Percentiles rank a stretch among this genome's conserved stretches.
These are phyloP conservation scores for Alternaria infectoria DNA, from an alignment of 2,329 filamentous ascomycete genomes.

Conservation along the genomic window DNA sequence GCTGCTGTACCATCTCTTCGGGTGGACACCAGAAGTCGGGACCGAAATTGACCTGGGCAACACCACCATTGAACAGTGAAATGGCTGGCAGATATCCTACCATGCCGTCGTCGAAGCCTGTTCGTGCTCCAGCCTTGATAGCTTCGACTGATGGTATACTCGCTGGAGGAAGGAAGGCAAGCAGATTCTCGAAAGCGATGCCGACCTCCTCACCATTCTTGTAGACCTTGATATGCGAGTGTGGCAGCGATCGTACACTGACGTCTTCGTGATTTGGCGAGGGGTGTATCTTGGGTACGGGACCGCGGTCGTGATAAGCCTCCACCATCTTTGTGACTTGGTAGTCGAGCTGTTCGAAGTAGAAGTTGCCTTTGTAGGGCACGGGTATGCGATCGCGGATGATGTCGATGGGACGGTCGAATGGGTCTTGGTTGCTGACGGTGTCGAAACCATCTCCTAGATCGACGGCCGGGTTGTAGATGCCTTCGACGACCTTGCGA, in stretches of 20 bases:
- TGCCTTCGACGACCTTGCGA: constrained; percentile 83
- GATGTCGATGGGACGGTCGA: constrained; percentile 73
- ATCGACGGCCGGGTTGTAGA: constrained; percentile 87
- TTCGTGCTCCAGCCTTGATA: constrained; percentile 74
- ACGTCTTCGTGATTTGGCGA: constrained; percentile 75
- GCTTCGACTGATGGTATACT: constrained; percentile 74
- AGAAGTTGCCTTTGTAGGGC: constrained; percentile 89
- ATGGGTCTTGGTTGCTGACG: constrained; percentile 35
- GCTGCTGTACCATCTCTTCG: constrained; percentile 58
- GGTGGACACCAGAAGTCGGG: constrained; percentile 92
- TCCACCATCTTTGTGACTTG: constrained; percentile 87
- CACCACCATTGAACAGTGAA: constrained; percentile 88
- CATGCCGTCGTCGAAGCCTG: constrained; percentile 91
- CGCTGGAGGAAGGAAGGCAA: constrained; percentile 90
- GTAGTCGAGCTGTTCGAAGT: constrained; percentile 93
- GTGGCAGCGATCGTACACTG: constrained; percentile 83
- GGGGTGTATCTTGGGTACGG: constrained; percentile 69
- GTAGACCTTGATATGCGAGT: constrained; percentile 86
- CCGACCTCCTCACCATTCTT: constrained; percentile 90
- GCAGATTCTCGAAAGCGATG: constrained; percentile 83
- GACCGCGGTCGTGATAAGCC: constrained; percentile 59
- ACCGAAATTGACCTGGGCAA: constrained; percentile 92
- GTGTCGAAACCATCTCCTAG: constrained; percentile 64
- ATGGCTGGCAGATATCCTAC: constrained; percentile 95
- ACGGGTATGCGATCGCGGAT: constrained; percentile 96